Base-by-base conservation (phyloP, 2,329 filamentous ascomycete genomes). In the Trichothecium sympodiale region DNA sequence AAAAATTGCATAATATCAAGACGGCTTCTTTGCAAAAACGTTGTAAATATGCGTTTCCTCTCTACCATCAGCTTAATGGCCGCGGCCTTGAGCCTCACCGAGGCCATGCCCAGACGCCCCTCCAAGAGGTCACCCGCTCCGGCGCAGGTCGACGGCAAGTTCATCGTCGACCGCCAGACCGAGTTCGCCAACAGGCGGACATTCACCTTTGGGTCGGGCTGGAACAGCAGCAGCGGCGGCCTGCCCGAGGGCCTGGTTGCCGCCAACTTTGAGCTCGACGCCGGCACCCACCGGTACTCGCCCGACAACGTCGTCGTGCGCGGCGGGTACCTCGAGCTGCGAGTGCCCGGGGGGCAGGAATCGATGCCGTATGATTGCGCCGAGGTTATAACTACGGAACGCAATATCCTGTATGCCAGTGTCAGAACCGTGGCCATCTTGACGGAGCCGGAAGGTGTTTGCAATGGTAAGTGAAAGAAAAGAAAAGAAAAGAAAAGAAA, bases 401-500 rank as follows among this genome's bases (percentile, higher is more conserved):
- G 39, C 1, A 55, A 55, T 36, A 55, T 55, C 30, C 42, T 41
- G 31, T 52, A 54, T 31, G 52, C 51, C 6, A 53, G 50, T 15
- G 47, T 54, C 5, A 40, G 52, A 8, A 52, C 50, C 2, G 43
- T 45, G 0, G 52, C 52, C 4, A 54, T 55, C 13, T 37, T 55
- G 1, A 51, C 40, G 3, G 48, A 53, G 10, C 43, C 50, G 25
- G 35, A 45, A 18, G 52, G 52, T 13, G 51, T 54, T 33, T 54
- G 51, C 41, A 55, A 55, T 9, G 52, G 52, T 53, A 38, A 25
- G 38, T n/a, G n/a, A n/a, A n/a, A n/a, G n/a, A n/a, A n/a, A n/a
- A n/a, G n/a, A n/a, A n/a, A n/a, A n/a, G n/a, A n/a, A n/a, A n/a
- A n/a, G n/a, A n/a, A n/a, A n/a, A n/a, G n/a, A n/a, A n/a, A n/a